Conservation (phyloP, 371 early-diverging fungal species). For the Mucor plumbeus region DNA sequence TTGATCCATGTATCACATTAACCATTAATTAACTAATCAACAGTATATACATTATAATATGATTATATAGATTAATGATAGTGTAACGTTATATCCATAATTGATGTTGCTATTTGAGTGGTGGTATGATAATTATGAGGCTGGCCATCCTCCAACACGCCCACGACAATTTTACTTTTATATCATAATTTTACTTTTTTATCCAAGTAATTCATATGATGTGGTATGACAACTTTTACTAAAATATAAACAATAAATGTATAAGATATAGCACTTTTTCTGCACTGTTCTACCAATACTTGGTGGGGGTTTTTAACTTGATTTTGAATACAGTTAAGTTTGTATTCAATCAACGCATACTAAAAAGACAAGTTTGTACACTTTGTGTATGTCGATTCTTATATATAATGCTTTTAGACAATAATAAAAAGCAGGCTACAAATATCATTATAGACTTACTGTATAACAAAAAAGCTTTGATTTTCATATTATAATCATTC, state of each 20-base stretch:
- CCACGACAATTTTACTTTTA: constrained; percentile 6
- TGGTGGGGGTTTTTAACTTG: too few relatives aligned
- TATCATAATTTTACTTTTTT: constrained; percentile 11
- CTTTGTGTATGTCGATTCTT: too few relatives aligned
- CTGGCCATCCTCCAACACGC: background rate
- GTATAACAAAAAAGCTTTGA: background rate
- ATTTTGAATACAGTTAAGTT: too few relatives aligned
- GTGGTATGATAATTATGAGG: constrained; percentile 1
- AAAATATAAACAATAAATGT: background rate
- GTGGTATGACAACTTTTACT: constrained; percentile 1
- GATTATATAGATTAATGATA: background rate
- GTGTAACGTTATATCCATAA: background rate
- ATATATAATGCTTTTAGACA: background rate
- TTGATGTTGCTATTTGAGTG: background rate
- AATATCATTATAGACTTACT: background rate
- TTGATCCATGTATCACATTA: background rate
- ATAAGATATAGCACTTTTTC: too few relatives aligned
- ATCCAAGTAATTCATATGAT: constrained; percentile 6
- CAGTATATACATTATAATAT: background rate
- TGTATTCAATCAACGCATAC: too few relatives aligned
- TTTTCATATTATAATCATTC: background rate
- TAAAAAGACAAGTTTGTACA: too few relatives aligned
- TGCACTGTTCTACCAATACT: too few relatives aligned
- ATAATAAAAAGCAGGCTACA: background rate
- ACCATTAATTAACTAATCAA: background rate